A percentile compares a stretch with the other conserved stretches of the same genome.
Evolutionary conservation across 2,329 filamentous ascomycete genomes (phyloP).

Genomic region (Aspergillus fischeri): DNA sequence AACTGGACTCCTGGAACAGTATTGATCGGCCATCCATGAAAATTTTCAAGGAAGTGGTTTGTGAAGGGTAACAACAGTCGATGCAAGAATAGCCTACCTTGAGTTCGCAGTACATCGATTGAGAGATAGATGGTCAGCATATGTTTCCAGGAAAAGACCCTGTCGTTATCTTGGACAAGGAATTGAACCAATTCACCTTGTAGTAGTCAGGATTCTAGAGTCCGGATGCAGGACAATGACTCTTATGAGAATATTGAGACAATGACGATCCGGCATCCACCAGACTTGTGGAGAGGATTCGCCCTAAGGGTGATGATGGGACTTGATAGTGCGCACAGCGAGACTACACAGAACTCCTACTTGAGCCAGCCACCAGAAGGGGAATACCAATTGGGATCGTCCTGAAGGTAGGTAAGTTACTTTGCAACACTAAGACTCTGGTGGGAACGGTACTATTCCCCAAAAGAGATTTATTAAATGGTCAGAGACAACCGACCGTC

Average conservation of each 20-base stretch:
- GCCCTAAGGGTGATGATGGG: too few species aligned
- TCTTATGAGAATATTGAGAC: neutral
- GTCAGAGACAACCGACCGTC: neutral
- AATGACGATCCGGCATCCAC: neutral
- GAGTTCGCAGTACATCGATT: too few species aligned
- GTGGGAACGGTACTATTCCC: neutral
- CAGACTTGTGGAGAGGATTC: neutral
- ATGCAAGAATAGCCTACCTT: too few species aligned
- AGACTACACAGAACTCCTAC: too few species aligned
- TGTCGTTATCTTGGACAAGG: too few species aligned
- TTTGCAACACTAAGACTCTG: neutral
- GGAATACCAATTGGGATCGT: neutral
- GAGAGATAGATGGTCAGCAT: too few species aligned
- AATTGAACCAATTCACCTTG: too few species aligned
- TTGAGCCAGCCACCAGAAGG: neutral
- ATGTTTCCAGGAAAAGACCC: too few species aligned
- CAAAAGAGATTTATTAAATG: neutral
- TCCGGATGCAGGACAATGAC: neutral
- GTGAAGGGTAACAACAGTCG: neutral
- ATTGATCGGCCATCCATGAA: neutral
- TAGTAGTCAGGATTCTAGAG: too few species aligned
- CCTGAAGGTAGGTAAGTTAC: neutral
- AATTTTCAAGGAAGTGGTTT: neutral
- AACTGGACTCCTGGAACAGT: neutral
- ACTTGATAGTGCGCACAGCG: too few species aligned